Evolutionary conservation across 768 basidiomycete species (phyloP).

Genomic region (Suillus ampliporus): DNA sequence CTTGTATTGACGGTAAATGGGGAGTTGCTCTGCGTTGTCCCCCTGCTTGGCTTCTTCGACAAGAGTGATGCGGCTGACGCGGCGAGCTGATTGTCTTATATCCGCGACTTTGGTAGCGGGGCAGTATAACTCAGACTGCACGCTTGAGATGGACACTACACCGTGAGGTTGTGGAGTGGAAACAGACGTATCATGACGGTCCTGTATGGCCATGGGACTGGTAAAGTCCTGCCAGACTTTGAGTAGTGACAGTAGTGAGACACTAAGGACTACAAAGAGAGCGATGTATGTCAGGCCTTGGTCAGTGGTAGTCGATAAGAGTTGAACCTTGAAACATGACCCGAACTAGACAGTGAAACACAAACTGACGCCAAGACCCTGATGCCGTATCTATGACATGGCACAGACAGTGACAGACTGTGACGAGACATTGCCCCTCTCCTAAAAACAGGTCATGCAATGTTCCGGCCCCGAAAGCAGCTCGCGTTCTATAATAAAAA

Average conservation of each 20-base stretch:
- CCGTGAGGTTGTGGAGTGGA: too few species aligned
- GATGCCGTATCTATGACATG: background rate
- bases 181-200: background rate
- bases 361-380: too few species aligned
- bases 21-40: background rate
- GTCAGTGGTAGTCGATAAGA: background rate
- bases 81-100: background rate
- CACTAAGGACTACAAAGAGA: background rate
- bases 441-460: too few species aligned
- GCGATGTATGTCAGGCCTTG: background rate
- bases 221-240: too few species aligned
- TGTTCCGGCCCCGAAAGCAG: background rate
- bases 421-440: too few species aligned
- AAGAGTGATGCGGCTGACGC: background rate
- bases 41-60: background rate
- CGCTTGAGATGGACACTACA: background rate
- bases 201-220: background rate
- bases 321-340: background rate
- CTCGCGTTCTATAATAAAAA: too few species aligned
- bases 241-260: background rate
- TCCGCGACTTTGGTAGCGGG: background rate
- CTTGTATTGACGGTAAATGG: slow-evolving; percentile 67
- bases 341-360: too few species aligned
- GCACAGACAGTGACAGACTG: too few species aligned
- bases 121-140: background rate